Percentiles rank a stretch among this genome's conserved stretches.
These are phyloP conservation scores for Albophoma yamanashiensis DNA, from an alignment of 2,329 filamentous ascomycete genomes.

Conservation along the genomic window DNA sequence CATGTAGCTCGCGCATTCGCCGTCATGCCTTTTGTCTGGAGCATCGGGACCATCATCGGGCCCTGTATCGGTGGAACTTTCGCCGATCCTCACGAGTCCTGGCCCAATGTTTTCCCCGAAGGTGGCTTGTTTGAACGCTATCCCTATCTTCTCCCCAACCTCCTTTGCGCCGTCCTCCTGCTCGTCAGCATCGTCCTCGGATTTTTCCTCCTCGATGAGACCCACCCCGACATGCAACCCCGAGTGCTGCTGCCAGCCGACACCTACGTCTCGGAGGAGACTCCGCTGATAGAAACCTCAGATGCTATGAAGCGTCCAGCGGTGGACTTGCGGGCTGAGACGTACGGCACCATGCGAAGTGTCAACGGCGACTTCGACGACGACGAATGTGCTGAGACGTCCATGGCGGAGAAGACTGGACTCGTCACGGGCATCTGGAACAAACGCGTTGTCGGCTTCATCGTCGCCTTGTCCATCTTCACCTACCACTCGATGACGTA, in stretches of 20 bases:
- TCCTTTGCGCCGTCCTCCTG: slow-evolving; percentile 70
- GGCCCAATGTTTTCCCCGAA: slow-evolving; percentile 58
- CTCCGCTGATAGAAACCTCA: slow-evolving; percentile 64
- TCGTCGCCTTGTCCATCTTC: slow-evolving; percentile 78
- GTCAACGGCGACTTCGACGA: slow-evolving; percentile 34
- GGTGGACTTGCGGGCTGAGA: slow-evolving; percentile 66
- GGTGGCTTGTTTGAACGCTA: slow-evolving; percentile 64
- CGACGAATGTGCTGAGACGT: slow-evolving; percentile 18
- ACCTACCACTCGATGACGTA: slow-evolving; percentile 95
- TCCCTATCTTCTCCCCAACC: slow-evolving; percentile 82
- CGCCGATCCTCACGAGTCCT: slow-evolving; percentile 65
- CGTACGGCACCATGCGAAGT: slow-evolving; percentile 60
- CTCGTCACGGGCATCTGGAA: slow-evolving; percentile 34
- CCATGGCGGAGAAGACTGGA: slow-evolving; percentile 20
- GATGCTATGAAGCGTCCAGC: slow-evolving; percentile 63
- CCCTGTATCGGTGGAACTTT: slow-evolving; percentile 82
- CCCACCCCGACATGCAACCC: slow-evolving; percentile 71
- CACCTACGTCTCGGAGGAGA: slow-evolving; percentile 51
- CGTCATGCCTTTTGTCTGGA: slow-evolving; percentile 93
- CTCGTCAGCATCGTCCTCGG: slow-evolving; percentile 69
- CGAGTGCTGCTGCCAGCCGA: slow-evolving; percentile 33
- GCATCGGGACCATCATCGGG: slow-evolving; percentile 78
- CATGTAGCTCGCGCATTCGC: slow-evolving; percentile 66
- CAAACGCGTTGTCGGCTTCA: slow-evolving; percentile 60
- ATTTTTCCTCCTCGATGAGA: slow-evolving; percentile 77